phyloP scores from a whole-genome alignment of 2,329 filamentous ascomycete species.

The Ophiostoma ulmi region DNA sequence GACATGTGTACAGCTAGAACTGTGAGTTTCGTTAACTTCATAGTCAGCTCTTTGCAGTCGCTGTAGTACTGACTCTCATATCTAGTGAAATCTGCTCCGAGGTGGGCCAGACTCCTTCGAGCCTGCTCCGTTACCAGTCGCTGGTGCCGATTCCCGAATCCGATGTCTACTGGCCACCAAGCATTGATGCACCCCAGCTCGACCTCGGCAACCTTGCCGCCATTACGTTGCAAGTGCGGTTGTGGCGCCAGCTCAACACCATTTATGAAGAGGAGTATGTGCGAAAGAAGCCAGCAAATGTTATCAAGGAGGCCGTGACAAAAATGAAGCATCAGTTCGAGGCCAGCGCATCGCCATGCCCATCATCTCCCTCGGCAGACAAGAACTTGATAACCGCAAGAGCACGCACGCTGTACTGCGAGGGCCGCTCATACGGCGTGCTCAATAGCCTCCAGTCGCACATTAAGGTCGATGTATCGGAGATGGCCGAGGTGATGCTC shows the following conservation, averaged over 20 bases:
- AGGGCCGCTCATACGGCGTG: conserved; percentile 19
- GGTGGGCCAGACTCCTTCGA: conserved; percentile 16
- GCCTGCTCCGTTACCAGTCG: conserved; percentile 23
- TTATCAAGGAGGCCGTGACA: background rate
- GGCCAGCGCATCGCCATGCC: background rate
- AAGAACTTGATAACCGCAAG: conserved; percentile 21
- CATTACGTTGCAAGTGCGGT: conserved; percentile 22
- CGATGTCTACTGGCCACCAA: background rate
- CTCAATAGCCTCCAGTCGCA: conserved; percentile 15
- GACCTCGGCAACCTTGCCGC: conserved; percentile 12
- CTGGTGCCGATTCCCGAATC: conserved; percentile 21
- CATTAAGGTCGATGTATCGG: conserved; percentile 3
- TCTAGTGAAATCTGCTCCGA: conserved; percentile 24
- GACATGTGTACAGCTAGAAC: conserved; percentile 26
- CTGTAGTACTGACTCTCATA: background rate
- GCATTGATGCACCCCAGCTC: background rate
- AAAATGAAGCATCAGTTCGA: conserved; percentile 22
- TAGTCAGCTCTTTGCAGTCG: background rate
- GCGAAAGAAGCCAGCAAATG: background rate
- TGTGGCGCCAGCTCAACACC: conserved; percentile 21
- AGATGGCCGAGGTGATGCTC: conserved; percentile 17
- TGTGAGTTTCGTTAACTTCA: conserved; percentile 19
- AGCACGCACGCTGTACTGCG: conserved; percentile 24
- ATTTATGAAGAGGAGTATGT: conserved; percentile 21
- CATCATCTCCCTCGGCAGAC: background rate